These are phyloP conservation scores for Juglanconis sp. DNA, from an alignment of 2,329 filamentous ascomycete species.

Conservation along the genomic window DNA sequence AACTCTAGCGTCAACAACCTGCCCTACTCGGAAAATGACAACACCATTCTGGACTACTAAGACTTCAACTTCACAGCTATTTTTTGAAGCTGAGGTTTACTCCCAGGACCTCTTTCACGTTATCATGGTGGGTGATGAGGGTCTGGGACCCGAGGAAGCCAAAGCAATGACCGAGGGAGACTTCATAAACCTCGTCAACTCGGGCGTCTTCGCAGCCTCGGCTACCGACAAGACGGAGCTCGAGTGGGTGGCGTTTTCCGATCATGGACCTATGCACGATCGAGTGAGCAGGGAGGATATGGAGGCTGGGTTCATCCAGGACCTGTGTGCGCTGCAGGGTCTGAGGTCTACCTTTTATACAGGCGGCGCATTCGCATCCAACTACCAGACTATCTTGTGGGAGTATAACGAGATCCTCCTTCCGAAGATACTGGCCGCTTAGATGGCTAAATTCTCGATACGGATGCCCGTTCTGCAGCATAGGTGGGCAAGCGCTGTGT, in stretches of 20 bases:
- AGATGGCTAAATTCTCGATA: background rate
- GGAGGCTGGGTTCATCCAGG: slow-evolving; percentile 32
- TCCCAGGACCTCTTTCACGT: slow-evolving; percentile 25
- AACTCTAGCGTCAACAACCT: slow-evolving; percentile 28
- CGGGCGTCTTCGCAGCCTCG: slow-evolving; percentile 22
- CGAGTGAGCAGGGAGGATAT: slow-evolving; percentile 28
- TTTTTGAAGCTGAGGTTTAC: slow-evolving; percentile 27
- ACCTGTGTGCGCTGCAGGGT: slow-evolving; percentile 36
- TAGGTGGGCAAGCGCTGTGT: no score
- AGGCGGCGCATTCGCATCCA: slow-evolving; percentile 30
- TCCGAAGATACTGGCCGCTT: slow-evolving; percentile 24
- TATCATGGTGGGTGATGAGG: slow-evolving; percentile 24
- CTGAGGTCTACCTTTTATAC: slow-evolving; percentile 38
- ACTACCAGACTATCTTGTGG: slow-evolving; percentile 33
- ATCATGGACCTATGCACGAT: slow-evolving; percentile 32
- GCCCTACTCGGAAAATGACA: slow-evolving; percentile 22
- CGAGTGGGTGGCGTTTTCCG: slow-evolving; percentile 25
- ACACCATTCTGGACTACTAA: slow-evolving; percentile 27
- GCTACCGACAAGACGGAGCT: slow-evolving; percentile 13
- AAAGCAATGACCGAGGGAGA: slow-evolving; percentile 23
- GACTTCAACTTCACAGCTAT: slow-evolving; percentile 26
- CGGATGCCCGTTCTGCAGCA: no score
- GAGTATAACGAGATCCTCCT: slow-evolving; percentile 29
- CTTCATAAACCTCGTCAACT: slow-evolving; percentile 22
- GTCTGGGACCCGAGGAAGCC: slow-evolving; percentile 21